These are phyloP conservation scores for Salix exigua DNA, from an alignment of 345 rosid species.

Conservation along the genomic window DNA sequence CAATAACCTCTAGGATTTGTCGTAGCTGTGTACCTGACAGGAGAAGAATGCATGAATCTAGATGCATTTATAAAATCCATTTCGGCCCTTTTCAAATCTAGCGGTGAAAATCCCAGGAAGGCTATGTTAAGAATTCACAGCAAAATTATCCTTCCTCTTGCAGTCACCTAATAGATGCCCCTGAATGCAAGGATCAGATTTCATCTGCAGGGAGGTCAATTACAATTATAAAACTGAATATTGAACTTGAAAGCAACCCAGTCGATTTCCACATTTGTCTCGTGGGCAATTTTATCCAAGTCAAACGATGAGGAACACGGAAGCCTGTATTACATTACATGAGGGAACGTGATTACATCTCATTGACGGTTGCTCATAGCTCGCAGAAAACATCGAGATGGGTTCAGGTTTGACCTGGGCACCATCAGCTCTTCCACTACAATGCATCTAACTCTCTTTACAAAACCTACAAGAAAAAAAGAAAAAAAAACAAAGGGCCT, in stretches of 20 bases:
- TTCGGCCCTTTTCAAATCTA: not conserved
- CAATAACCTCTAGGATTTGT: not conserved
- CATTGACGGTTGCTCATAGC: not conserved
- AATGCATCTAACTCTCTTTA: conserved; percentile 31
- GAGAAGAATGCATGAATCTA: not conserved
- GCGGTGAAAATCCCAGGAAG: not conserved
- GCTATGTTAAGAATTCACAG: not conserved
- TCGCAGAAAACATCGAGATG: conserved; percentile 21
- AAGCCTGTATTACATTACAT: not conserved
- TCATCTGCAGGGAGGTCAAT: not conserved
- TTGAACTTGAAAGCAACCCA: not conserved
- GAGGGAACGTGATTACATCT: not conserved
- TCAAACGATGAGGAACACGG: not conserved
- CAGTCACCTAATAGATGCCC: not conserved
- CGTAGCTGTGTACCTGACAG: not conserved
- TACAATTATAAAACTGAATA: not conserved
- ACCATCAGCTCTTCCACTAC: conserved; percentile 27
- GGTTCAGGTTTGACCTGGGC: conserved; percentile 21
- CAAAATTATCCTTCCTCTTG: not conserved
- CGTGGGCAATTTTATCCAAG: not conserved
- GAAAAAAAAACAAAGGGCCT: conserved; percentile 1
- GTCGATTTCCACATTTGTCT: not conserved
- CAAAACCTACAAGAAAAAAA: conserved; percentile 16
- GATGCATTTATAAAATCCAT: not conserved
- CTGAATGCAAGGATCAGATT: not conserved